phyloP scores from a whole-genome alignment of 140 eudicot genomes.

The Ambrosia hybrid region DNA sequence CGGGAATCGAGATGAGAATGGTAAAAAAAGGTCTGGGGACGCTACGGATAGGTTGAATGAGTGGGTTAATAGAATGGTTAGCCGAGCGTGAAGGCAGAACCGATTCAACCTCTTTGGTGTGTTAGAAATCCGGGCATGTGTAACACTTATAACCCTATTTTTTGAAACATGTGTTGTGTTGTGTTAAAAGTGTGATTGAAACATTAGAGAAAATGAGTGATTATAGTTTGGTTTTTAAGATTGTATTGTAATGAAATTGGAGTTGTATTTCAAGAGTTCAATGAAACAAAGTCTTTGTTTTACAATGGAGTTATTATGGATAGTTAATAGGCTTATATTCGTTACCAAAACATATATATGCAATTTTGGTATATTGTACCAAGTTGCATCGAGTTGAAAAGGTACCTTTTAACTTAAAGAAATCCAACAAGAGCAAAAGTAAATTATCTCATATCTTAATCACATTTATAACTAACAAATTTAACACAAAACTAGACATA shows the following conservation, averaged over 20 bases:
- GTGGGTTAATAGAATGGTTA: constrained; percentile 86
- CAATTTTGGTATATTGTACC: background rate
- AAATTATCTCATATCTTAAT: background rate
- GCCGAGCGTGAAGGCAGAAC: constrained; percentile 75
- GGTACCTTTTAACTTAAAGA: background rate
- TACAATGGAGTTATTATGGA: background rate
- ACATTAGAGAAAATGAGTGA: constrained; percentile 6
- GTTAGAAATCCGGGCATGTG: constrained; percentile 88
- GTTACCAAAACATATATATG: too few species aligned
- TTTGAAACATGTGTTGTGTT: background rate
- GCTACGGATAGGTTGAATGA: constrained; percentile 84
- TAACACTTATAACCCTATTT: constrained; percentile 51
- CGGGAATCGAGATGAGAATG: constrained; percentile 68
- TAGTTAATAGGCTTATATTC: too few species aligned
- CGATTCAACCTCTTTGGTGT: constrained; percentile 97
- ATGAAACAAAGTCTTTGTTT: background rate
- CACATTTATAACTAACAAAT: background rate
- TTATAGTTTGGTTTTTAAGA: constrained; percentile 1
- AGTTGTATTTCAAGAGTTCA: constrained; percentile 6
- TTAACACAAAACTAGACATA: background rate
- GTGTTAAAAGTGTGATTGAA: constrained; percentile 13
- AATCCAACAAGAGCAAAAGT: background rate
- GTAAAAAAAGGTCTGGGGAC: constrained; percentile 77
- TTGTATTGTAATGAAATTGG: constrained; percentile 14
- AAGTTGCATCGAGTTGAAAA: background rate